These are phyloP conservation scores for Salix udensis DNA, from an alignment of 345 rosid genomes.

Conservation along the genomic window DNA sequence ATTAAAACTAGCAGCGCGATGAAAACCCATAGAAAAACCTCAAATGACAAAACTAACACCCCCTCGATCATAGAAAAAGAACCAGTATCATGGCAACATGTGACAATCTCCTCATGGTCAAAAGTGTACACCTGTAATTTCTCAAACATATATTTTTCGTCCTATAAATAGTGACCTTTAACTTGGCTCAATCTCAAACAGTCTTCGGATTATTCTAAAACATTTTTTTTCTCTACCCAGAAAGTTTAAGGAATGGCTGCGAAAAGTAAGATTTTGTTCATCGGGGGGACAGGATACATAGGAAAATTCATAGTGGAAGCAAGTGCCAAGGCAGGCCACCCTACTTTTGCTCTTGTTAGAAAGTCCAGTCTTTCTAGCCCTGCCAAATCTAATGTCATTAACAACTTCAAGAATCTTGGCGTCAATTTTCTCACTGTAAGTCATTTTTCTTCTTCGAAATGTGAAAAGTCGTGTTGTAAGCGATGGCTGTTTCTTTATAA, in stretches of 20 bases:
- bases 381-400: background rate
- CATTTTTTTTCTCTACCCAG: background rate
- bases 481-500: background rate
- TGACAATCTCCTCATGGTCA: too few species aligned
- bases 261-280: conserved; percentile 19
- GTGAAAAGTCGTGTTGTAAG: too few species aligned
- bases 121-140: too few species aligned
- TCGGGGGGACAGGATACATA: conserved; percentile 24
- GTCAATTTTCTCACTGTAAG: conserved; percentile 9
- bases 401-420: conserved; percentile 8
- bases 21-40: too few species aligned
- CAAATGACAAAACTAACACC: too few species aligned
- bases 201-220: background rate
- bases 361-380: conserved; percentile 11
- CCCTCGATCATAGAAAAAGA: too few species aligned
- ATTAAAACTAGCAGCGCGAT: too few species aligned
- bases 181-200: too few species aligned
- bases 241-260: background rate
- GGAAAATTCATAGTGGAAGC: conserved; percentile 13
- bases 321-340: conserved; percentile 21
- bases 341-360: conserved; percentile 11
- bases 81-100: too few species aligned
- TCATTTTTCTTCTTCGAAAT: background rate
- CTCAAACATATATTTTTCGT: too few species aligned
- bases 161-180: too few species aligned